Percentiles rank a stretch among this genome's conserved stretches.
phyloP scores from a whole-genome alignment of 805 yeast genomes.

The Tetrapisispora phaffii region DNA sequence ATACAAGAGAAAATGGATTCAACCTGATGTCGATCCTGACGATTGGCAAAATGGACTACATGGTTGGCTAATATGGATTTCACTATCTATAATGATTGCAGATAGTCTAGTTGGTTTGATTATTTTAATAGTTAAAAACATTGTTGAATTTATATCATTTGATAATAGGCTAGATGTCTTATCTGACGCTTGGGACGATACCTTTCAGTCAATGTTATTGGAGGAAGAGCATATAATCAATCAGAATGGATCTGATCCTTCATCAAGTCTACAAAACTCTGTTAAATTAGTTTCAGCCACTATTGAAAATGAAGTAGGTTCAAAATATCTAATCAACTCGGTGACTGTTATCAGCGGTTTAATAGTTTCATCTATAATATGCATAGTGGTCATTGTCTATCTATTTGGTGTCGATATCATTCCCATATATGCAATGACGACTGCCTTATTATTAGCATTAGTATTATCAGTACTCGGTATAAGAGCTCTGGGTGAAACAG shows the following conservation, averaged over 20 bases:
- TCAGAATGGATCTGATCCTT: slow-evolving; percentile 5
- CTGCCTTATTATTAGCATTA: slow-evolving; percentile 67
- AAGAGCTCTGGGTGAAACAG: slow-evolving; percentile 93
- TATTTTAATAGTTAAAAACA: slow-evolving; percentile 45
- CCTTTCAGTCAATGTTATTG: slow-evolving; percentile 25
- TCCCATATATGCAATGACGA: slow-evolving; percentile 58
- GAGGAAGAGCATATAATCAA: slow-evolving; percentile 28
- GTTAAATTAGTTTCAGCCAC: slow-evolving; percentile 25
- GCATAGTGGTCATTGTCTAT: slow-evolving; percentile 51
- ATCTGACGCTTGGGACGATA: slow-evolving; percentile 21
- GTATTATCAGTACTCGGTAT: slow-evolving; percentile 79
- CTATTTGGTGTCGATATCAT: slow-evolving; percentile 59
- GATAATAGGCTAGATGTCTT: slow-evolving; percentile 19
- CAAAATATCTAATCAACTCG: slow-evolving; percentile 40
- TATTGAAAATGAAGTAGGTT: slow-evolving; percentile 33
- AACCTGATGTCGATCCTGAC: slow-evolving; percentile 59
- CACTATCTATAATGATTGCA: slow-evolving; percentile 86
- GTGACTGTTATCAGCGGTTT: slow-evolving; percentile 51
- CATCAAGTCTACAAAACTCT: slow-evolving; percentile 14
- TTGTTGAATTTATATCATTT: slow-evolving; percentile 19
- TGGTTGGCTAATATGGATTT: slow-evolving; percentile 95
- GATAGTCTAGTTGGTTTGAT: slow-evolving; percentile 78
- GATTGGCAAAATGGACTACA: slow-evolving; percentile 93
- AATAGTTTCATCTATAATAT: slow-evolving; percentile 51
- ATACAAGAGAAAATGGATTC: slow-evolving; percentile 68